Evolutionary conservation across 805 yeast species (phyloP), one percentile per base, ranked within the genome.

Genomic region (Komagataella pastoris): DNA sequence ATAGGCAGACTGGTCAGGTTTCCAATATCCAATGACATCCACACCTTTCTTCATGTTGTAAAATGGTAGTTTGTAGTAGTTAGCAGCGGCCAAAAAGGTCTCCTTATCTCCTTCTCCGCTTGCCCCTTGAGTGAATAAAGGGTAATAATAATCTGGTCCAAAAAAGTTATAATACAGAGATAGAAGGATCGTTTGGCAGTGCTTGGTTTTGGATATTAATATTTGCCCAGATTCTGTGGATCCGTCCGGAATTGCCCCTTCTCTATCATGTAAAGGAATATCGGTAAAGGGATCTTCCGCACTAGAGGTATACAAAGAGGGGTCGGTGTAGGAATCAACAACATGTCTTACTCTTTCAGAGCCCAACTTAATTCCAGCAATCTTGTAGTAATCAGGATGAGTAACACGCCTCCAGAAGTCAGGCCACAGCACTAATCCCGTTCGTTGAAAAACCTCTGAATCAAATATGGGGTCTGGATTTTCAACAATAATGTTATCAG

Each of bases 101-200:
- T 78, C 83, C 57, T 78, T 78, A 57, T 78, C 83, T 43, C 83
- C 83, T 61, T 78, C 81, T 10, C 83, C 83, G 24, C 54, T 51
- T 4, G 65, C 63, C 56, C 80, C 80, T 60, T 74, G 72, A 0
- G 77, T 69, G 49, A 76, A 65, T 17, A 76, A 60, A 23, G 73
- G 75, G 54, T 76, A 76, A 55, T 65, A 76, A 50, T 70, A 62
- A 17, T 66, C 61, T 3, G 80, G 80, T 0, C 81, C 81, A 59
- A 73, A 74, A 53, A 72, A 65, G 56, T 78, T 78, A 58, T 78
- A 78, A 59, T 75, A 78, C 44, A 77, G 64, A 1, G 81, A 72
- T 47, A 78, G 63, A 40, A 77, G 61, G 24, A 78, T 60, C 1
- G 79, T 71, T 51, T 64, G 67, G 17, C 75, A 67, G 59, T 78